Evolutionary conservation across 805 yeast species (phyloP).

Genomic region (Debaryomyces hansenii): DNA sequence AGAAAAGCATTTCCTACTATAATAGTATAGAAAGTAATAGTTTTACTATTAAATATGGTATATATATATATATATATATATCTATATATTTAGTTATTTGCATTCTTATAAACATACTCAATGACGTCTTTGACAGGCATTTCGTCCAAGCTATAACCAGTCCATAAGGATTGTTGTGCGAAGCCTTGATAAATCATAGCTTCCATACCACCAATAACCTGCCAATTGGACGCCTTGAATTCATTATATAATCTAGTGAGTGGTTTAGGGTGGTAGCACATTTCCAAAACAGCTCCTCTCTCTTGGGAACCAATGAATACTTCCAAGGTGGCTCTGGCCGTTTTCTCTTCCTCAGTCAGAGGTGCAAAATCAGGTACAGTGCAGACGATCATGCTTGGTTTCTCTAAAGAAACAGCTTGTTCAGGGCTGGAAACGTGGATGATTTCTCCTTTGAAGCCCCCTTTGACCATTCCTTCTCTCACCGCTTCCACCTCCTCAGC

Average conservation of each 20-base stretch:
- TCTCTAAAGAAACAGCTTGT: conserved; percentile 16
- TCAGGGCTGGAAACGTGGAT: conserved; percentile 22
- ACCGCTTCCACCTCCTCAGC: conserved; percentile 24
- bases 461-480: conserved; percentile 14
- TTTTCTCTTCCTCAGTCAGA: conserved; percentile 18
- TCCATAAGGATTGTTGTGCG: conserved; percentile 32
- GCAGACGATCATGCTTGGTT: conserved; percentile 23
- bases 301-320: conserved; percentile 20
- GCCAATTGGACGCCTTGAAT: conserved; percentile 23
- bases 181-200: conserved; percentile 34
- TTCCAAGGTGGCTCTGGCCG: conserved; percentile 23
- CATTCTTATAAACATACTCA: conserved; percentile 13
- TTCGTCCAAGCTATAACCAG: conserved; percentile 23
- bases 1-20: not conserved
- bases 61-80: not conserved
- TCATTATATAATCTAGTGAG: conserved; percentile 22
- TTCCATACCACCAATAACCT: conserved; percentile 28
- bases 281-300: conserved; percentile 29
- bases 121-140: conserved; percentile 23
- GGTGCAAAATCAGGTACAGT: conserved; percentile 32
- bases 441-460: conserved; percentile 26
- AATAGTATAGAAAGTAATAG: too few species aligned
- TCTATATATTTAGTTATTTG: not conserved
- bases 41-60: not conserved
- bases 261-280: conserved; percentile 35